Percentiles rank a stretch among this genome's conserved stretches.
Conservation (phyloP, 176 grass and related monocot species). For the Lolium perenne region DNA sequence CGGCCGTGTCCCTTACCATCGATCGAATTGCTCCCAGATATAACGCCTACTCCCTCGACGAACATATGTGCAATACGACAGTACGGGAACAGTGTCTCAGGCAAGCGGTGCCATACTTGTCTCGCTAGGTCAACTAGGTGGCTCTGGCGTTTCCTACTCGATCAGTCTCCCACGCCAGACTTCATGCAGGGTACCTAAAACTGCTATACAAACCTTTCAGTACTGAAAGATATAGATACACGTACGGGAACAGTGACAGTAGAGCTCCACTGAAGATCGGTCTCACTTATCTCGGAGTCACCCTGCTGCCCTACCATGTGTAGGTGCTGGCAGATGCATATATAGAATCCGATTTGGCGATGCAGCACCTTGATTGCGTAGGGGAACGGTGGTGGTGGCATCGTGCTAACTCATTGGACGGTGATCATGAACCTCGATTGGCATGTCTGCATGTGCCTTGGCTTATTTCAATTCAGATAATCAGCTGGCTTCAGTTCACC, state of each 20-base stretch:
- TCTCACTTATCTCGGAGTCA: background rate
- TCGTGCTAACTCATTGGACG: background rate
- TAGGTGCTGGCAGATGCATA: background rate
- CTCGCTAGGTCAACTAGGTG: background rate
- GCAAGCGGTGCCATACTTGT: background rate
- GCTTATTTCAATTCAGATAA: too few relatives aligned
- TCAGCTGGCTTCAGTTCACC: too few relatives aligned
- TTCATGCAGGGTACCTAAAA: too few relatives aligned
- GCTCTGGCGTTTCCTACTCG: background rate
- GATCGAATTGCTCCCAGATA: too few relatives aligned
- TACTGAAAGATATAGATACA: too few relatives aligned
- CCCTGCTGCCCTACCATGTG: conserved; percentile 12
- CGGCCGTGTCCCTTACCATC: too few relatives aligned
- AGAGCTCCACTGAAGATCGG: background rate
- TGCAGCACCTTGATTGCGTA: background rate
- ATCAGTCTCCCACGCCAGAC: too few relatives aligned
- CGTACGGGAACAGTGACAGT: too few relatives aligned
- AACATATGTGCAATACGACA: too few relatives aligned
- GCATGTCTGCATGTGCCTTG: background rate
- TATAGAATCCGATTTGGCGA: background rate
- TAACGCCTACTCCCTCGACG: too few relatives aligned
- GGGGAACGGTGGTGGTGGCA: background rate
- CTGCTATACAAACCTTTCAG: too few relatives aligned
- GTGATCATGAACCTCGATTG: background rate
- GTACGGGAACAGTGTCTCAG: background rate